These are phyloP conservation scores for Trametopsis cervina DNA, from an alignment of 768 basidiomycete genomes.

Conservation along the genomic window DNA sequence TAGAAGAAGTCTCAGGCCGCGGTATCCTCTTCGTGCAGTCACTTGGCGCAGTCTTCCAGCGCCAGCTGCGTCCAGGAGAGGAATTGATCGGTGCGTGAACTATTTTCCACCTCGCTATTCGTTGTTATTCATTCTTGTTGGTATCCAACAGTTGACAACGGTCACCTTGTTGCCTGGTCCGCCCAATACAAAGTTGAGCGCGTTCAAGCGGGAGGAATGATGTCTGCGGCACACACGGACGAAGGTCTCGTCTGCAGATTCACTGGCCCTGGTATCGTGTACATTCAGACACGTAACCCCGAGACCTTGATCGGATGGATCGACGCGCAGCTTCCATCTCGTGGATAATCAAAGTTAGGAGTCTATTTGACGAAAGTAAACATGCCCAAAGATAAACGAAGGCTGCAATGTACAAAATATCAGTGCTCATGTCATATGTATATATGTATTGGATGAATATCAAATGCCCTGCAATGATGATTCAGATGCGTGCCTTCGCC, in stretches of 20 bases:
- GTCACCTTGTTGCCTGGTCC: slow-evolving; percentile 30
- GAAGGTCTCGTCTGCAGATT: slow-evolving; percentile 29
- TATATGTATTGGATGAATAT: too few relatives aligned
- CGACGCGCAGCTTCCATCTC: slow-evolving; percentile 20
- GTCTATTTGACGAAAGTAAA: too few relatives aligned
- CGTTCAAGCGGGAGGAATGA: slow-evolving; percentile 24
- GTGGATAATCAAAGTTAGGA: background rate
- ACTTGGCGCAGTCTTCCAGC: slow-evolving; percentile 25
- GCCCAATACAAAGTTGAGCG: slow-evolving; percentile 27
- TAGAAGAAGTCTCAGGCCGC: slow-evolving; percentile 18
- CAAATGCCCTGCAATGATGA: too few relatives aligned
- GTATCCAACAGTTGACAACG: slow-evolving; percentile 22
- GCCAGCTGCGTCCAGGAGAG: slow-evolving; percentile 22
- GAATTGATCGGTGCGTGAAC: slow-evolving; percentile 24
- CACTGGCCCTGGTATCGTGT: slow-evolving; percentile 29
- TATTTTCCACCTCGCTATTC: background rate
- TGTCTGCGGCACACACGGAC: slow-evolving; percentile 24
- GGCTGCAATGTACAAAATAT: too few relatives aligned
- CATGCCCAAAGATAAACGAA: too few relatives aligned
- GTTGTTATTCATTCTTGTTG: background rate
- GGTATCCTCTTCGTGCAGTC: slow-evolving; percentile 27
- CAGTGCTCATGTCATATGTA: too few relatives aligned
- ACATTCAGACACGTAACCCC: slow-evolving; percentile 27
- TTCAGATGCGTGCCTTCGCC: too few relatives aligned
- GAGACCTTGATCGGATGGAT: slow-evolving; percentile 25